These are phyloP conservation scores for Ormosia semicastrata DNA, from an alignment of 306 rosid genomes.

Conservation along the genomic window DNA sequence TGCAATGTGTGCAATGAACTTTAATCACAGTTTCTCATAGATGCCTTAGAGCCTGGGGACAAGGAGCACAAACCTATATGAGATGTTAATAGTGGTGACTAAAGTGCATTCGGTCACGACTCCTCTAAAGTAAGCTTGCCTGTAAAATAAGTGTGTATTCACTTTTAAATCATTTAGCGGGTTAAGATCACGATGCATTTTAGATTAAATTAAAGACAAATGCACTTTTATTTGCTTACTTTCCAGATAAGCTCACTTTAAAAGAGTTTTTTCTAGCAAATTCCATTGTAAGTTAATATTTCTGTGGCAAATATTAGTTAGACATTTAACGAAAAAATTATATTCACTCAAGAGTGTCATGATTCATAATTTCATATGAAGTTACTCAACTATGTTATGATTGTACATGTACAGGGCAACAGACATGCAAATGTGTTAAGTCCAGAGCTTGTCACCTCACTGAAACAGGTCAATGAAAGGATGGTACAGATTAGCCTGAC, in stretches of 20 bases:
- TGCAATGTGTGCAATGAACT: not conserved
- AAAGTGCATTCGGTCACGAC: not conserved
- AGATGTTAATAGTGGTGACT: not conserved
- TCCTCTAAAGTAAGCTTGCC: too few species aligned
- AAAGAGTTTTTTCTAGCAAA: not conserved
- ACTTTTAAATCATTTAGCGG: too few species aligned
- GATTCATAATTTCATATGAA: not conserved
- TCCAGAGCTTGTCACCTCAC: constrained; percentile 75
- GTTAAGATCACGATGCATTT: not conserved
- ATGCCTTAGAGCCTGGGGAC: not conserved
- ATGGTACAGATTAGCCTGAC: constrained; percentile 92
- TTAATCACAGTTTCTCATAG: not conserved
- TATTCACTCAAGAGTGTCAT: not conserved
- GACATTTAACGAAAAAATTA: not conserved
- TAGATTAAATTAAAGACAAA: too few species aligned
- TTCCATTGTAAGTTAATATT: not conserved
- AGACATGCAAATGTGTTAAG: constrained; percentile 62
- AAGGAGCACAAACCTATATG: not conserved
- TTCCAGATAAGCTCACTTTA: not conserved
- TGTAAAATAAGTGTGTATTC: not conserved
- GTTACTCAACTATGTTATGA: constrained; percentile 5
- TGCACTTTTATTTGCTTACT: not conserved
- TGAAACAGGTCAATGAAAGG: constrained; percentile 69
- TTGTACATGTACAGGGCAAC: constrained; percentile 53
- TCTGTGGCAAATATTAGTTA: not conserved